These are phyloP conservation scores for Graphilbum ipis-grandicollis DNA, from an alignment of 2,329 filamentous ascomycete species.

Conservation along the genomic window DNA sequence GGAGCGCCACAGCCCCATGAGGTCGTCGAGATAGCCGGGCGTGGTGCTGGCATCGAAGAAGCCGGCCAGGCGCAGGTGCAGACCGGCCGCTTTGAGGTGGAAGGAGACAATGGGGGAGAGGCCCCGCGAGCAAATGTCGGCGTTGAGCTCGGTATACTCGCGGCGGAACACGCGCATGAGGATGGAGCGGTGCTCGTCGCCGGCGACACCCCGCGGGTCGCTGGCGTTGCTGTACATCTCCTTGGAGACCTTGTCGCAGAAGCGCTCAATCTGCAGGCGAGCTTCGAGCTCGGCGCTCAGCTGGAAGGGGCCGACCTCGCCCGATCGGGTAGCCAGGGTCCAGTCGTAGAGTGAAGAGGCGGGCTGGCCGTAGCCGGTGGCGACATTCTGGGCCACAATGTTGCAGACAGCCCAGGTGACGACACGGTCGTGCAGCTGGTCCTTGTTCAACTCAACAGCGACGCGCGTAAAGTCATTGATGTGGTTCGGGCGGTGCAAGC, in stretches of 20 bases:
- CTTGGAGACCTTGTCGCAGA: constrained; percentile 62
- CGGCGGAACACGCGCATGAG: constrained; percentile 48
- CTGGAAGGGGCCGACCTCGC: constrained; percentile 40
- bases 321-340: constrained; percentile 45
- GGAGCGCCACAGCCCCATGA: constrained; percentile 60
- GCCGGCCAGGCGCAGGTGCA: constrained; percentile 61
- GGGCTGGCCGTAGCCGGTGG: constrained; percentile 71
- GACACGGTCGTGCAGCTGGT: constrained; percentile 63
- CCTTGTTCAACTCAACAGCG: constrained; percentile 56
- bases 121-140: constrained; percentile 38
- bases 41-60: constrained; percentile 67
- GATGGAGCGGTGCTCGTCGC: constrained; percentile 49
- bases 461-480: constrained; percentile 70
- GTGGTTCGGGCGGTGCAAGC: constrained; percentile 63
- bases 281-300: constrained; percentile 47
- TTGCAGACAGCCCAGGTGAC: constrained; percentile 77
- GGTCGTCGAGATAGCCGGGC: constrained; percentile 53
- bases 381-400: constrained; percentile 63
- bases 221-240: constrained; percentile 66
- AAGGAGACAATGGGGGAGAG: constrained; percentile 43
- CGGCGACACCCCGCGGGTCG: constrained; percentile 51
- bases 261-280: constrained; percentile 53
- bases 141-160: constrained; percentile 46
- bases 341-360: constrained; percentile 63
- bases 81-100: constrained; percentile 53